Percentiles rank a stretch among this genome's conserved stretches.
phyloP scores from a whole-genome alignment of 768 basidiomycete genomes.

The Kwoniella sp. region DNA sequence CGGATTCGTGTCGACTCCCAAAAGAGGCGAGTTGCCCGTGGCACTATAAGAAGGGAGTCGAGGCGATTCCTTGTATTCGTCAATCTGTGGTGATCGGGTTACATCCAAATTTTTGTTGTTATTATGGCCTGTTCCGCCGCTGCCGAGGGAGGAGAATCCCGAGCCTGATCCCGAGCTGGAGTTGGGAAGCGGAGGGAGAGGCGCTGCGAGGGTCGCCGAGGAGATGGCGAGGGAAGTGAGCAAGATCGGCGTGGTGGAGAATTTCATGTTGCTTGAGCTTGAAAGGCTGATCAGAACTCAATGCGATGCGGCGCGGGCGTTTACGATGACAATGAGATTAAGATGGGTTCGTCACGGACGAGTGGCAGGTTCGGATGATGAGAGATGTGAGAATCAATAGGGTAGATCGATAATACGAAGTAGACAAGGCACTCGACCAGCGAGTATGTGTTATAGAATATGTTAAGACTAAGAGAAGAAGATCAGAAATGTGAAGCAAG shows the following conservation, averaged over 20 bases:
- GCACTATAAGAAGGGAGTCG: background rate
- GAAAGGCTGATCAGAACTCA: background rate
- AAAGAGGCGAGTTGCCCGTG: conserved; percentile 7
- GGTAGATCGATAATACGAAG: background rate
- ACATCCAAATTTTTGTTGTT: conserved; percentile 11
- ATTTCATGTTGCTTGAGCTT: conserved; percentile 31
- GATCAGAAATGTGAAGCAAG: conserved; percentile 18
- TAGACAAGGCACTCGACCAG: conserved; percentile 15
- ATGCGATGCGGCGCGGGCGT: too few species aligned
- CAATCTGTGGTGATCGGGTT: conserved; percentile 8
- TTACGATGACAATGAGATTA: too few species aligned
- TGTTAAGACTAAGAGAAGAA: background rate
- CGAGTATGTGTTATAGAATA: conserved; percentile 7
- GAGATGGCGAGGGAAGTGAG: conserved; percentile 33
- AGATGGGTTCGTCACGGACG: too few species aligned
- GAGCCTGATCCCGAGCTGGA: background rate
- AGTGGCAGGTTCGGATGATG: too few species aligned
- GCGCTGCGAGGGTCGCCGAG: conserved; percentile 35
- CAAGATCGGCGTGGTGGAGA: conserved; percentile 41
- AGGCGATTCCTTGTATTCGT: conserved; percentile 1
- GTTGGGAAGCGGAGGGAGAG: conserved; percentile 24
- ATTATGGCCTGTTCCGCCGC: background rate
- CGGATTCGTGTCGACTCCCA: background rate
- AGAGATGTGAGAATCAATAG: too few species aligned
- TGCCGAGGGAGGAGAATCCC: background rate